These are phyloP conservation scores for Penicillium arizonense DNA, from an alignment of 495 filamentous ascomycete genomes.

Conservation along the genomic window DNA sequence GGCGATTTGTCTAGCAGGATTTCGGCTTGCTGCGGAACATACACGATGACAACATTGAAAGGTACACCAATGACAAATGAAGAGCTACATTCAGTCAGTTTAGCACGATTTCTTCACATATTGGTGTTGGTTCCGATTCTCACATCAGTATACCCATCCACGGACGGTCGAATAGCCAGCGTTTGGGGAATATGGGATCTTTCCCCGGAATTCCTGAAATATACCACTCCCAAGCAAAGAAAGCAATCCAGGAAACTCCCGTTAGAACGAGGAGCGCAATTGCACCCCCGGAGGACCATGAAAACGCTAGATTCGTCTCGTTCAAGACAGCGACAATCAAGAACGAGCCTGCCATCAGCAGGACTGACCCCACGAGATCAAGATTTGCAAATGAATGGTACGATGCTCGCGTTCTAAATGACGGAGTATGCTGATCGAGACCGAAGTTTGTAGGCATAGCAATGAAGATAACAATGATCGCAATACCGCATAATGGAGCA, in stretches of 20 bases:
- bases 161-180: constrained; percentile 30
- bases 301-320: constrained; percentile 49
- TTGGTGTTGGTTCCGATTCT: neutral
- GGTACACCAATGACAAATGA: constrained; percentile 47
- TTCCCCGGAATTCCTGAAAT: constrained; percentile 24
- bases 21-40: constrained; percentile 61
- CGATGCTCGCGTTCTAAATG: constrained; percentile 26
- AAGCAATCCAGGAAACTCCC: constrained; percentile 30
- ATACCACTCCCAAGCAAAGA: constrained; percentile 40
- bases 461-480: constrained; percentile 17
- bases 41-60: constrained; percentile 53
- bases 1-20: constrained; percentile 48
- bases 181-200: constrained; percentile 37
- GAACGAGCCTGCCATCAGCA: constrained; percentile 53
- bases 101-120: neutral
- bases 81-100: constrained; percentile 9
- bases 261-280: constrained; percentile 43
- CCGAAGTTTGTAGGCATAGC: constrained; percentile 31
- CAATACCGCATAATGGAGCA: constrained; percentile 21
- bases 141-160: constrained; percentile 36
- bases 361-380: constrained; percentile 56
- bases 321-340: constrained; percentile 59
- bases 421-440: constrained; percentile 26
- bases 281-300: constrained; percentile 38
- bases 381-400: constrained; percentile 34